Conservation (phyloP, 305 asterid genomes). For the Fraxinus baroniana region DNA sequence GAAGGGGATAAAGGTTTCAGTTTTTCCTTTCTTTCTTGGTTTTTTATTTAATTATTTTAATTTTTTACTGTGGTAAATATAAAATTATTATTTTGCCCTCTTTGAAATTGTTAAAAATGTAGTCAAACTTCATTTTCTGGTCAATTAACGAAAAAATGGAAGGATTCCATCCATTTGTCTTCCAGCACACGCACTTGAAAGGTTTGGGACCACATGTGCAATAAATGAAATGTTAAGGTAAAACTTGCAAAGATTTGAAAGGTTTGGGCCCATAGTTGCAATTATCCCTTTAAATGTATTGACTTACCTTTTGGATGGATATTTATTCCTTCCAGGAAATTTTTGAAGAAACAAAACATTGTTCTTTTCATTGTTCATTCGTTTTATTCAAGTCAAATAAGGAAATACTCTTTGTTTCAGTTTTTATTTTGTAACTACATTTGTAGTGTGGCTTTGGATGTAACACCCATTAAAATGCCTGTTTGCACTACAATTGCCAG, state of each 20-base stretch:
- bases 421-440: background rate
- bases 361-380: background rate
- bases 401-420: background rate
- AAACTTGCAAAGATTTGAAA: background rate
- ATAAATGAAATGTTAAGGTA: background rate
- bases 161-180: background rate
- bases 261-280: background rate
- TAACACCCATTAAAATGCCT: background rate
- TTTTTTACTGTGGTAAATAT: background rate
- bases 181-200: background rate
- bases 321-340: slow-evolving; percentile 14
- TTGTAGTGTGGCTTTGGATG: background rate
- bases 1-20: background rate
- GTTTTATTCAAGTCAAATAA: background rate
- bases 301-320: slow-evolving; percentile 4
- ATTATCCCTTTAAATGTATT: slow-evolving; percentile 2
- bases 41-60: background rate
- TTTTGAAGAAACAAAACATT: background rate
- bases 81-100: background rate
- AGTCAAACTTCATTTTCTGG: background rate
- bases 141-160: background rate
- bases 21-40: background rate
- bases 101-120: background rate
- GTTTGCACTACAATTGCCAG: background rate
- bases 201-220: background rate